Evolutionary conservation across 2,329 filamentous ascomycete genomes (phyloP).

Genomic region (Endothia cerciana): DNA sequence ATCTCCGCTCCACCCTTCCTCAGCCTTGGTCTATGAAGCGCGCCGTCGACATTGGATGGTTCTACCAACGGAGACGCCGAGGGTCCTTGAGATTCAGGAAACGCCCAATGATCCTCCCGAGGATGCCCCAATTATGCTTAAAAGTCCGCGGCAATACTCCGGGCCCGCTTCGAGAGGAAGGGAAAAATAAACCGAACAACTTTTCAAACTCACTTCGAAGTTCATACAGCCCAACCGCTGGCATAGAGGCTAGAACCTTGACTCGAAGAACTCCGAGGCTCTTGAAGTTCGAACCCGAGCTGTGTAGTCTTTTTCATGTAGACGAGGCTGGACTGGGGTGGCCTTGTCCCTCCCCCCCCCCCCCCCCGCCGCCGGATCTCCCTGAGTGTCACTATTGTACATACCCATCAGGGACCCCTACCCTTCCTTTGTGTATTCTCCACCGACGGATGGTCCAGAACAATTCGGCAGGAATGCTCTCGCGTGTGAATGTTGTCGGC

Average conservation of each 20-base stretch:
- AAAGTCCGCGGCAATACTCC: neutral
- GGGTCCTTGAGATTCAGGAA: neutral
- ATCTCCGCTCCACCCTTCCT: neutral
- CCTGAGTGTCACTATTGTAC: neutral
- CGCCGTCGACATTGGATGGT: neutral
- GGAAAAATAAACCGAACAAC: neutral
- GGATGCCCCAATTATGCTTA: neutral
- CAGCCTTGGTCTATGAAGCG: neutral
- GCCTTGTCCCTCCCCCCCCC: neutral
- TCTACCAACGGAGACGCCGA: neutral
- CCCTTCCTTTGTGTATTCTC: neutral
- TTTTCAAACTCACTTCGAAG: neutral
- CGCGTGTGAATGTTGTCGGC: too few relatives aligned
- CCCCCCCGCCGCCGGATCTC: neutral
- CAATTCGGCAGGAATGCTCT: neutral
- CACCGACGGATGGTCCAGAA: neutral
- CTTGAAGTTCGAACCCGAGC: neutral
- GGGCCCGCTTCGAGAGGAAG: neutral
- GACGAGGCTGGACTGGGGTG: constrained; percentile 2
- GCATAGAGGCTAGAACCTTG: too few relatives aligned
- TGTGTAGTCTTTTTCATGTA: neutral
- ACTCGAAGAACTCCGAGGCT: too few relatives aligned
- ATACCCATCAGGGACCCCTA: neutral
- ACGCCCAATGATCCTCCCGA: neutral
- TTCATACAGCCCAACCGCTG: too few relatives aligned